Percentiles rank a stretch among this genome's conserved stretches.
These are phyloP conservation scores for Mycosphaerella sp. DNA, from an alignment of 2,329 filamentous ascomycete genomes.

Conservation along the genomic window DNA sequence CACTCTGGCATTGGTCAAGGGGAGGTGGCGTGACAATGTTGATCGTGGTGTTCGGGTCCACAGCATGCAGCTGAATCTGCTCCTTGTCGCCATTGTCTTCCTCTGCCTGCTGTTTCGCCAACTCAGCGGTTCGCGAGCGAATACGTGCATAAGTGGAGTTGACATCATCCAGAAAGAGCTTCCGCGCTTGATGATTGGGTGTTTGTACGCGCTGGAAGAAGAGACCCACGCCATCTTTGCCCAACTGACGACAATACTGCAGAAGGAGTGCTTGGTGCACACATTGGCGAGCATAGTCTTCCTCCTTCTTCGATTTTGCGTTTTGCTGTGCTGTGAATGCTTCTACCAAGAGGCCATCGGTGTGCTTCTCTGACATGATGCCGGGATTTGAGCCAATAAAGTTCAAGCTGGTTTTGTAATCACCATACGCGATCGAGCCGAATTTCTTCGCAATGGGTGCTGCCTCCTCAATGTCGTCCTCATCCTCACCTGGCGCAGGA, in stretches of 20 bases:
- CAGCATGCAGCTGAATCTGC: conserved; percentile 95
- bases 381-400: conserved; percentile 74
- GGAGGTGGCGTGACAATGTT: conserved; percentile 86
- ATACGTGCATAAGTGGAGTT: conserved; percentile 81
- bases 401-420: conserved; percentile 65
- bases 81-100: conserved; percentile 64
- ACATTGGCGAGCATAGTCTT: conserved; percentile 70
- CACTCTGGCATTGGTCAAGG: conserved; percentile 57
- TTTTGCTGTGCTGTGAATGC: conserved; percentile 85
- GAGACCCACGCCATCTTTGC: conserved; percentile 76
- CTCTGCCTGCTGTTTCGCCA: conserved; percentile 54
- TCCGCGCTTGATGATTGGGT: conserved; percentile 79
- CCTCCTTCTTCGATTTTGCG: conserved; percentile 44
- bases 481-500: conserved; percentile 42
- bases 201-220: conserved; percentile 98
- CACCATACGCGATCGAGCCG: conserved; percentile 65
- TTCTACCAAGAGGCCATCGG: conserved; percentile 82
- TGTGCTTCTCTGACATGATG: conserved; percentile 76
- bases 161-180: conserved; percentile 89
- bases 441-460: conserved; percentile 75
- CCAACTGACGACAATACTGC: conserved; percentile 89
- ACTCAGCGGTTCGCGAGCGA: conserved; percentile 66
- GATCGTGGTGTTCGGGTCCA: conserved; percentile 78
- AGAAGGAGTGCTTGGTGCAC: conserved; percentile 89
- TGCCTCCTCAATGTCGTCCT: conserved; percentile 68